phyloP scores from a whole-genome alignment of 2,329 filamentous ascomycete species.

The Orbilia oligospora region DNA sequence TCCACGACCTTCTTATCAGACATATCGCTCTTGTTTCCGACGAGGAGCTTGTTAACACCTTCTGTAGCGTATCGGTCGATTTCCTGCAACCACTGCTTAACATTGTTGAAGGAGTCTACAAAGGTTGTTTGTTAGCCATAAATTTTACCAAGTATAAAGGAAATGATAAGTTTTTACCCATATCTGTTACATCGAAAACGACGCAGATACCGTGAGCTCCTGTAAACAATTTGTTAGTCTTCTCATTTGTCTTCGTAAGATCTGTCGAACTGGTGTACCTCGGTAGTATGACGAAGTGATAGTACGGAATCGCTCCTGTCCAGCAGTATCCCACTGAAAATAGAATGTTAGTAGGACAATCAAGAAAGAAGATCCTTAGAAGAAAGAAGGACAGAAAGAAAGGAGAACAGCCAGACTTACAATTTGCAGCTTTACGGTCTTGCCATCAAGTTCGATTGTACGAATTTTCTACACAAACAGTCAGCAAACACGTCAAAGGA shows the following conservation, averaged over 20 bases:
- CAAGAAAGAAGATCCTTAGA: background rate
- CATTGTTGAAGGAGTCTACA: conserved; percentile 95
- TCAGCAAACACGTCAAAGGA: conserved; percentile 22
- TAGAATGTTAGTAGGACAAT: conserved; percentile 21
- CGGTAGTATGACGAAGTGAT: conserved; percentile 99
- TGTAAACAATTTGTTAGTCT: conserved; percentile 54
- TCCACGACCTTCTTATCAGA: conserved; percentile 99
- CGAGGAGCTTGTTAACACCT: conserved; percentile 98
- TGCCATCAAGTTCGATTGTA: conserved; percentile 98
- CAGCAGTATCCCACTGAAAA: conserved; percentile 94
- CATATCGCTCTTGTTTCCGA: conserved; percentile 99
- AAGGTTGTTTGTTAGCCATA: conserved; percentile 1
- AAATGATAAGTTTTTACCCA: conserved; percentile 71
- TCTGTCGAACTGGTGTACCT: conserved; percentile 62
- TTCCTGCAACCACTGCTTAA: conserved; percentile 99
- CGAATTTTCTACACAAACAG: conserved; percentile 86
- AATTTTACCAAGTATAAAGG: background rate
- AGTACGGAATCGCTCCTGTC: conserved; percentile 99
- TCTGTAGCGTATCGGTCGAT: conserved; percentile 99
- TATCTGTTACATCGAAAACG: conserved; percentile 99
- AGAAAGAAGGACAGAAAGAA: background rate
- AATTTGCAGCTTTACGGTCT: conserved; percentile 99
- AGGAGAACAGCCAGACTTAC: conserved; percentile 73
- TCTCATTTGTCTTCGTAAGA: conserved; percentile 12
- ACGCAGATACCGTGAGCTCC: conserved; percentile 99